Conservation (phyloP, 2,329 filamentous ascomycete species). For the Taxawa tesnikishii region DNA sequence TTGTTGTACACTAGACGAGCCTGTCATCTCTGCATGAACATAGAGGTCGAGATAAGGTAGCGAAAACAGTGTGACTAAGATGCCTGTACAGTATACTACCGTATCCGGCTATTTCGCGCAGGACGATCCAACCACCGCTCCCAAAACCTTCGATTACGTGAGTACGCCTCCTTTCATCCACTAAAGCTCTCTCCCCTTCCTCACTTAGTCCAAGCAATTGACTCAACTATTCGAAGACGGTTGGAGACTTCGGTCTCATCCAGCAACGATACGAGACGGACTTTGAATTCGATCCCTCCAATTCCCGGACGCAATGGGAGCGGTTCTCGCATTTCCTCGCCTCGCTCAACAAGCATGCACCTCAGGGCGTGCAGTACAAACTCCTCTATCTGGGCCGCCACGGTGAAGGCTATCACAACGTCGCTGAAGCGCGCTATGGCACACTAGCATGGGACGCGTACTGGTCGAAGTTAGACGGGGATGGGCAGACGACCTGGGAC, state of each 20-base stretch:
- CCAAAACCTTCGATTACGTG: slow-evolving; percentile 53
- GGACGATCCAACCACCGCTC: slow-evolving; percentile 44
- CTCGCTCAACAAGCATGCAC: slow-evolving; percentile 30
- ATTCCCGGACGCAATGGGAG: slow-evolving; percentile 47
- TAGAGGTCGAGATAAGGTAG: no score
- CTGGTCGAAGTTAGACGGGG: slow-evolving; percentile 49
- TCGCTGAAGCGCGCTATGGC: slow-evolving; percentile 10
- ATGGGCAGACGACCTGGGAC: slow-evolving; percentile 46
- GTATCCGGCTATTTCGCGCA: slow-evolving; percentile 49
- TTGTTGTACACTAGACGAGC: no score
- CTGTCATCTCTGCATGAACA: no score
- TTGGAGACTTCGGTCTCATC: slow-evolving; percentile 53
- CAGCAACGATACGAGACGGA: slow-evolving; percentile 40
- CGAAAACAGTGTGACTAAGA: no score
- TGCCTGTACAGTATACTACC: slow-evolving; percentile 11
- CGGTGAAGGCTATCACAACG: slow-evolving; percentile 12
- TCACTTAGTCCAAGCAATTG: not conserved
- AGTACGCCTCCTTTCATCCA: slow-evolving; percentile 3
- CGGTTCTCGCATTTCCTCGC: slow-evolving; percentile 48
- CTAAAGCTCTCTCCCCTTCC: not conserved
- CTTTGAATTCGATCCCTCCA: slow-evolving; percentile 21
- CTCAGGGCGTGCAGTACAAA: slow-evolving; percentile 33
- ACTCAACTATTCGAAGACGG: slow-evolving; percentile 6
- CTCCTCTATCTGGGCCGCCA: slow-evolving; percentile 11
- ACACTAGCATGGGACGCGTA: slow-evolving; percentile 25